phyloP scores from a whole-genome alignment of 2,329 filamentous ascomycete species.

The Paradendryphiella salina region DNA sequence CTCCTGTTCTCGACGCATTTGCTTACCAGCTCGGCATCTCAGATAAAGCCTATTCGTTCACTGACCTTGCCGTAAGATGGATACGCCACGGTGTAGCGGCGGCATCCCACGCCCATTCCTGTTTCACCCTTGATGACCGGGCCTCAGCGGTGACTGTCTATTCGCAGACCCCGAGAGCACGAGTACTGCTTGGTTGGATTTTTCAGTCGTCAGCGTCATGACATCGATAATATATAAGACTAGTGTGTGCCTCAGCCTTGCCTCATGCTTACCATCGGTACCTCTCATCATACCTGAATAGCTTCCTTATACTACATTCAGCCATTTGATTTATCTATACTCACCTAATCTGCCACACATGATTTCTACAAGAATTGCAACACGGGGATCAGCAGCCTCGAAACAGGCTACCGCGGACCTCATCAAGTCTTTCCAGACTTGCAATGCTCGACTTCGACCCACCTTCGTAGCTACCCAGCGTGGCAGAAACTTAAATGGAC shows the following conservation, averaged over 20 bases:
- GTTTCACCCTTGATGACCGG: slow-evolving; percentile 30
- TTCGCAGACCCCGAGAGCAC: background rate
- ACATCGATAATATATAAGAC: slow-evolving; percentile 36
- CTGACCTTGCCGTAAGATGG: slow-evolving; percentile 7
- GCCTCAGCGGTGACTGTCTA: slow-evolving; percentile 3
- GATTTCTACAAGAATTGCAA: slow-evolving; percentile 33
- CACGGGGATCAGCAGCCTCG: slow-evolving; percentile 36
- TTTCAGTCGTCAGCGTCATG: slow-evolving; percentile 24
- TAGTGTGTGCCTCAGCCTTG: slow-evolving; percentile 21
- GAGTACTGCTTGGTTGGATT: slow-evolving; percentile 6
- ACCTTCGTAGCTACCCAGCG: slow-evolving; percentile 41
- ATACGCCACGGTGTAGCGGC: slow-evolving; percentile 17
- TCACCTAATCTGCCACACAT: slow-evolving; percentile 23
- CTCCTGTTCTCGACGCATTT: slow-evolving; percentile 5
- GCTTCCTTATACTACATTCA: slow-evolving; percentile 3
- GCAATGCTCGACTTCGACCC: slow-evolving; percentile 35
- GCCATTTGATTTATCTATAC: slow-evolving; percentile 7
- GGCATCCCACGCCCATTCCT: slow-evolving; percentile 15
- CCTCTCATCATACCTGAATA: slow-evolving; percentile 9
- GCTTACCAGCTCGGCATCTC: slow-evolving; percentile 8
- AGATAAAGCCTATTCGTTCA: slow-evolving; percentile 8
- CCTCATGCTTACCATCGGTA: slow-evolving; percentile 23
- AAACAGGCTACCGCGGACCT: slow-evolving; percentile 46
- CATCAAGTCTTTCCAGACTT: slow-evolving; percentile 45
- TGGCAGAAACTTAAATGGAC: slow-evolving; percentile 21